Base-by-base conservation (phyloP, 108 stramenopile genomes). In the Fragilaria crotonensis region DNA sequence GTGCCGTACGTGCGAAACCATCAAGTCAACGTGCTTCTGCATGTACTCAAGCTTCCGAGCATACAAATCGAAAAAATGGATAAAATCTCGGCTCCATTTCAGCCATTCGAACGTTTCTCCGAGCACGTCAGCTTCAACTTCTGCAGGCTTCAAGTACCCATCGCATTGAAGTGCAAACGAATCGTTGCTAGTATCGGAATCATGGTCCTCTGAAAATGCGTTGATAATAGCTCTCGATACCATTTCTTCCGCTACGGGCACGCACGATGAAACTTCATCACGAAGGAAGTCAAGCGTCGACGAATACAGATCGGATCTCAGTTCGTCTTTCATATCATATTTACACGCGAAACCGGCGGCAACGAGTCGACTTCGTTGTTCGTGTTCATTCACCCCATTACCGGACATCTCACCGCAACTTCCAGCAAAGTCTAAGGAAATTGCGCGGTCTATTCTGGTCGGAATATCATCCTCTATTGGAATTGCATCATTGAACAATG, bases 171-270 rank as follows among this genome's bases (percentile, higher is more conserved):
- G 21, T 5, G 22, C 25, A 21, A 52, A 14, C 25, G 36, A 46
- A 3, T 45, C 3, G 45, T 48, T 27, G 19, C 48, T 59, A 19
- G 5, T n/a, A 9, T 41, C 33, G 2, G 28, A 56, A 41, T 62
- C 71, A 25, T 57, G 30, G 41, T 63, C 65, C 25, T 69, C 61
- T 3, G 64, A 63, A 25, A 78, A 55, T n/a, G 69, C 63, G 25
- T 73, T 60, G 57, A 74, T 66, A 28, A 78, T 71, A 14, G 77
- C 59, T 41, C 57, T 45, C 9, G 77, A 78, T 1, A 78, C 45
- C 57, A 74, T 60, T 23, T 73, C 72, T 45, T 78, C 72, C 19
- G 60, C 51, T 21, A 50, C 54, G 17, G 72, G 69, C 18, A 78
- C 51, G 22, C 52, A 31, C 9, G 17, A 5, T 4, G 64, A 36